Evolutionary conservation across 495 filamentous ascomycete genomes (phyloP).

Genomic region (Annulohypoxylon nitens): DNA sequence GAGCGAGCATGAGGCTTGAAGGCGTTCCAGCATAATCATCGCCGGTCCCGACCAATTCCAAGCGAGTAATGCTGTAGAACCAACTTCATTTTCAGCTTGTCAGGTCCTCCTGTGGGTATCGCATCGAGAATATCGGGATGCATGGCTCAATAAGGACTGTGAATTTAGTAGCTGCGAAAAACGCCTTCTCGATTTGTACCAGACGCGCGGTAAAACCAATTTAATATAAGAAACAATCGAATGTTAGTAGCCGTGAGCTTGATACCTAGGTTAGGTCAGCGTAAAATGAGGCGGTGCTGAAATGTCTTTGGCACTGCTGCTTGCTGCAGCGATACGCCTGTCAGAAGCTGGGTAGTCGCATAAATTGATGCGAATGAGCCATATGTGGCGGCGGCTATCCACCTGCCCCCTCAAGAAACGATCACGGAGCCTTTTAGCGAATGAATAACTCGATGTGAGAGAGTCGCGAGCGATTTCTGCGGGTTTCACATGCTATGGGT

Average conservation of each 20-base stretch:
- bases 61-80: not conserved
- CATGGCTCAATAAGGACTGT: not conserved
- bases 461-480: slow-evolving; percentile 3
- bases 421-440: not conserved
- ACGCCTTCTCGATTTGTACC: not conserved
- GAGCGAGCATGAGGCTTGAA: not conserved
- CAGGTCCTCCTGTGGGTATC: not conserved
- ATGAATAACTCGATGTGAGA: not conserved
- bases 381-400: not conserved
- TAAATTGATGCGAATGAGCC: slow-evolving; percentile 2
- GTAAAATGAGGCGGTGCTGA: slow-evolving; percentile 6
- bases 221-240: not conserved
- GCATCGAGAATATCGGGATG: not conserved
- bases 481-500: not conserved
- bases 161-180: not conserved
- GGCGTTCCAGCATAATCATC: not conserved
- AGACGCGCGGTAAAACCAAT: slow-evolving; percentile 9
- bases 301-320: slow-evolving; percentile 2
- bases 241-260: not conserved
- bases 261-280: not conserved
- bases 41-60: not conserved
- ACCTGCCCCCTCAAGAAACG: not conserved
- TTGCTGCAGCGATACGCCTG: slow-evolving; percentile 1
- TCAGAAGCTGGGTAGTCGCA: not conserved
- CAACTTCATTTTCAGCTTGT: not conserved